Base-by-base conservation (phyloP, 345 rosid genomes). In the Euclidium syriacum region DNA sequence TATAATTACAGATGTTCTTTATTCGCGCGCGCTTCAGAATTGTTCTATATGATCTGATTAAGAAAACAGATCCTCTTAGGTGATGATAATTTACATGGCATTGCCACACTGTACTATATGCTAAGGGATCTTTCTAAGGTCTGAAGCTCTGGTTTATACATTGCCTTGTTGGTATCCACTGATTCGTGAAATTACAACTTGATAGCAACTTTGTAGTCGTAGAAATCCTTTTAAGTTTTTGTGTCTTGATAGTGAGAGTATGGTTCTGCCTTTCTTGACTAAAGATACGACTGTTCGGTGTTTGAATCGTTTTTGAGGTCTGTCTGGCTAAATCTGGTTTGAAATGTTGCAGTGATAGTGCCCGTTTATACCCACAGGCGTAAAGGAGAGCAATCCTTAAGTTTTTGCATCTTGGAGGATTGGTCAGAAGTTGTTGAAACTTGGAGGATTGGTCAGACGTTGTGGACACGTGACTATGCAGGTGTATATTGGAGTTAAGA, bases 401-500 rank as follows among this genome's bases (percentile, higher is more conserved):
- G n/a, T n/a, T n/a, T n/a, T n/a, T n/a, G n/a, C n/a, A n/a, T n/a
- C n/a, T n/a, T n/a, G n/a, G n/a, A n/a, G n/a, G n/a, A n/a, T n/a
- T n/a, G n/a, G n/a, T n/a, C n/a, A n/a, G 96, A 87, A 61, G 72
- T 86, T 14, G 80, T 68, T 62, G 95, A 95, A 5, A 84, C 76
- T 17, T 94, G 96, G 97, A 71, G 32, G 68, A 80, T 94, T 58
- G 95, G 92, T 53, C 96, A 87, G 80, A 79, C 74, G 71, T 75
- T 90, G 14, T 94, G 96, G 97, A 80, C 83, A 23, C 83, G 75
- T 53, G 95, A 90, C 62, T 79, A 85, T 74, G 80, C 87, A 0
- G 85, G 83, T 49, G 97, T 94, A 2, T 74, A 90, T 62, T 94
- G 99, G 99, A 80, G 85, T 64, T 85, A 65, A 60, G 92, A 94